A percentile compares a stretch with the other conserved stretches of the same genome.
These are phyloP conservation scores for Tetrapisispora iriomotensis DNA, from an alignment of 805 yeast species.

Conservation along the genomic window DNA sequence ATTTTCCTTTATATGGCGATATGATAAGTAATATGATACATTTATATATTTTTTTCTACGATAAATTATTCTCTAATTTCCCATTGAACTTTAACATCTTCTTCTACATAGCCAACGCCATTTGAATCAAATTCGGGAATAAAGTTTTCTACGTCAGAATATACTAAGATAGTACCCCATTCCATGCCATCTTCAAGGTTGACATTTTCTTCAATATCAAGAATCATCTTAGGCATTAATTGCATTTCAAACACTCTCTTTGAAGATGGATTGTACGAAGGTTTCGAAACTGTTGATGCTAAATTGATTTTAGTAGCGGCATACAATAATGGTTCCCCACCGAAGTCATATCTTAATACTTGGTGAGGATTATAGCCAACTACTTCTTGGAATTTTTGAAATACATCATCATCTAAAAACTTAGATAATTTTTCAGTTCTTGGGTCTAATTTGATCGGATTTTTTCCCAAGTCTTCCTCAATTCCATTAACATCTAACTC, in stretches of 20 bases:
- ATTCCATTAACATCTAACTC: constrained; percentile 33
- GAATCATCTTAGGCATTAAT: constrained; percentile 86
- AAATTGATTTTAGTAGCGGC: constrained; percentile 35
- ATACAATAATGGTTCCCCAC: constrained; percentile 70
- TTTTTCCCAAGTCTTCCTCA: constrained; percentile 22
- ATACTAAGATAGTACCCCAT: constrained; percentile 90
- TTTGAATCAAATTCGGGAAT: constrained; percentile 47
- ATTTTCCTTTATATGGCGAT: too few relatives aligned
- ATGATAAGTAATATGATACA: too few relatives aligned
- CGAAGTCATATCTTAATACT: constrained; percentile 74
- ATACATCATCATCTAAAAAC: constrained; percentile 62
- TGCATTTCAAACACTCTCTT: constrained; percentile 71
- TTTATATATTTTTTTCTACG: too few relatives aligned
- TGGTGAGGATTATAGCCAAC: constrained; percentile 80
- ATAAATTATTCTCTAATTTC: constrained; percentile 35
- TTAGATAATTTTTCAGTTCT: constrained; percentile 41
- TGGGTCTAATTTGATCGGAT: constrained; percentile 28
- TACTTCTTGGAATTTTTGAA: constrained; percentile 66
- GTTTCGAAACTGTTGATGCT: constrained; percentile 41
- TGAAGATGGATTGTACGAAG: constrained; percentile 52
- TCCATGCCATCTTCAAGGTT: constrained; percentile 73
- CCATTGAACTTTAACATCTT: constrained; percentile 83
- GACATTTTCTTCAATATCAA: constrained; percentile 57
- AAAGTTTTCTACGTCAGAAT: constrained; percentile 62
- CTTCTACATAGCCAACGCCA: constrained; percentile 72